phyloP scores from a whole-genome alignment of 2,329 filamentous ascomycete species.

The Cercospora sesami region DNA sequence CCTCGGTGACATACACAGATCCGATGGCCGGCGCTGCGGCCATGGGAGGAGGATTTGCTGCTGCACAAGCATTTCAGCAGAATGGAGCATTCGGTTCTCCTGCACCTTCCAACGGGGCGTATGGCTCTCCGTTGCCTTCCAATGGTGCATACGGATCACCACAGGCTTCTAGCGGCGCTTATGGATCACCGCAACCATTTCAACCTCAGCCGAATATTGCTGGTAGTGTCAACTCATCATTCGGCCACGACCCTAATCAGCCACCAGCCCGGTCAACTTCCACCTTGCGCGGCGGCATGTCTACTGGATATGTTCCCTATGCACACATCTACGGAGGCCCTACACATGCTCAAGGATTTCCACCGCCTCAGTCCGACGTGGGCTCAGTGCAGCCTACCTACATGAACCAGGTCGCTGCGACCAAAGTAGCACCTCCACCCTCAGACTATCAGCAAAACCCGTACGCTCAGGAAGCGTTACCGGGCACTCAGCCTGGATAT shows the following conservation, averaged over 20 bases:
- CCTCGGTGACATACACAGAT: no score
- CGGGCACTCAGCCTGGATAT: constrained; percentile 27
- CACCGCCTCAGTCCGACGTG: constrained; percentile 26
- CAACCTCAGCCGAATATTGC: constrained; percentile 16
- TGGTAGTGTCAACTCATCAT: constrained; percentile 12
- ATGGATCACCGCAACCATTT: constrained; percentile 18
- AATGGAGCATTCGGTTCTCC: constrained; percentile 8
- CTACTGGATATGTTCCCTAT: constrained; percentile 39
- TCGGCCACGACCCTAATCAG: constrained; percentile 12
- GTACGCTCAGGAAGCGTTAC: constrained; percentile 30
- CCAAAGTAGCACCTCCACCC: constrained; percentile 21
- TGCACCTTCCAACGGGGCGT: constrained; percentile 1
- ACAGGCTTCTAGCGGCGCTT: constrained; percentile 7
- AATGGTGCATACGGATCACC: constrained; percentile 12
- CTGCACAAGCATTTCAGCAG: constrained; percentile 14
- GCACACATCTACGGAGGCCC: constrained; percentile 38
- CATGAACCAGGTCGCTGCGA: constrained; percentile 29
- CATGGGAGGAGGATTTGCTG: constrained; percentile 19
- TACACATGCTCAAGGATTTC: constrained; percentile 17
- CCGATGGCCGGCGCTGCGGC: constrained; percentile 17
- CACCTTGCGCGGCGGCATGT: constrained; percentile 27
- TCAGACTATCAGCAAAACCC: constrained; percentile 33
- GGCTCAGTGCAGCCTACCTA: constrained; percentile 31
- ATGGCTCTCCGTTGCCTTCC: constrained; percentile 10
- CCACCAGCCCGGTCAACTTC: constrained; percentile 25